These are phyloP conservation scores for Rosa lucieae DNA, from an alignment of 306 rosid genomes.

Conservation along the genomic window DNA sequence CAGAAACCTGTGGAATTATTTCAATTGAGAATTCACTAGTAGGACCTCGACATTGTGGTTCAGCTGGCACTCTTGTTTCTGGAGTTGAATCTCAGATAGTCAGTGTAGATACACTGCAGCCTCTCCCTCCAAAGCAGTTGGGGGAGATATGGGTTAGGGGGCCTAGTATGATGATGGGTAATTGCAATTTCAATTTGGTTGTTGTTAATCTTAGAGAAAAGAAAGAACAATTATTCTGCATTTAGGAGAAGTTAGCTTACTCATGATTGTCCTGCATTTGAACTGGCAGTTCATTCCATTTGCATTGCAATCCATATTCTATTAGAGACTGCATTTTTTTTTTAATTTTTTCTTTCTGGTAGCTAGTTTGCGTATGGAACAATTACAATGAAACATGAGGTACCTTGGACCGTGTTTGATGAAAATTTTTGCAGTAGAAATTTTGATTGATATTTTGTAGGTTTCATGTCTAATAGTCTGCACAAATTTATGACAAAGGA, in stretches of 20 bases:
- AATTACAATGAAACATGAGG: not conserved
- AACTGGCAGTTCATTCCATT: not conserved
- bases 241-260: not conserved
- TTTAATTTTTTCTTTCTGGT: not conserved
- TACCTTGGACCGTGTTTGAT: not conserved
- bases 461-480: not conserved
- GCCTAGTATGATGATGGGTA: slow-evolving; percentile 87
- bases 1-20: slow-evolving; percentile 79
- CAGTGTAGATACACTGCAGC: slow-evolving; percentile 72
- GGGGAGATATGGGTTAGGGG: slow-evolving; percentile 98
- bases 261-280: not conserved
- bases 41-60: slow-evolving; percentile 65
- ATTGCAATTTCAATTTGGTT: not conserved
- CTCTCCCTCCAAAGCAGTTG: slow-evolving; percentile 76
- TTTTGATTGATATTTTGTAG: not conserved
- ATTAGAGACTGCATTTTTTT: not conserved
- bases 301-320: not conserved
- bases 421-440: not conserved
- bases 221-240: not conserved
- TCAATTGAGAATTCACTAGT: slow-evolving; percentile 47
- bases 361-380: not conserved
- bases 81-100: slow-evolving; percentile 83
- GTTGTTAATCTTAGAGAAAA: too few relatives aligned
- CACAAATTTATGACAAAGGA: not conserved
- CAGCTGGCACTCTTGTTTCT: slow-evolving; percentile 63